Evolutionary conservation across 768 basidiomycete genomes (phyloP), one percentile per base, ranked within the genome.

Genomic region (Cubamyces sp.): DNA sequence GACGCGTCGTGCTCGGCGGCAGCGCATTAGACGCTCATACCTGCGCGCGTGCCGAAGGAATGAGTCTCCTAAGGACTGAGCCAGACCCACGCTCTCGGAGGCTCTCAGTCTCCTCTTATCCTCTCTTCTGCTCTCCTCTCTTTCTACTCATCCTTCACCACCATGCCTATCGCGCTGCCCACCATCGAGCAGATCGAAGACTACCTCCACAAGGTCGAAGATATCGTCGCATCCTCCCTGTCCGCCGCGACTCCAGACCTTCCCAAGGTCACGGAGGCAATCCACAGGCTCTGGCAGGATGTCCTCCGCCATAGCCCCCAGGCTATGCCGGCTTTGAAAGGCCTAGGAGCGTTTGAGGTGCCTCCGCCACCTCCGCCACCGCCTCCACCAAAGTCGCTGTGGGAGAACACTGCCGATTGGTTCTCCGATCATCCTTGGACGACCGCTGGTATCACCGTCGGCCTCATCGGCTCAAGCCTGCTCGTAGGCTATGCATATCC

Each of bases 231-330:
- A 53, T 74, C 82, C 34, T 83, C 87, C 12, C 69, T 88, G 23
- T 75, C 82, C 45, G 76, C 83, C 16, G 86, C 83, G 5, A 82
- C 84, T 0, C 79, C 84, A 30, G 84, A 85, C 67, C 75, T 91
- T 48, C 85, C 87, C 42, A 84, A 80, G 66, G 76, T 91, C 49
- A 83, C 84, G 59, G 87, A 91, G 62, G 81, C 84, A 30, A 74
- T 87, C 21, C 82, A 89, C 65, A 82, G 86, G 25, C 78, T 93
- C 58, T 92, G 90, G 88, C 74, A 84, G 23, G 92, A 94, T 70
- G 84, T 94, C 63, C 82, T 89, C 49, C 87, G 92, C 59, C 92
- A 90, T 72, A 91, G 92, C 23, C 91, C 89, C 18, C 74, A 77
- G 62, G 72, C 73, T n/a, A 61, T 79, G 14, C 75, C 80, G 21